phyloP scores from a whole-genome alignment of 208 protist genomes.

The Crithidia sp. region DNA sequence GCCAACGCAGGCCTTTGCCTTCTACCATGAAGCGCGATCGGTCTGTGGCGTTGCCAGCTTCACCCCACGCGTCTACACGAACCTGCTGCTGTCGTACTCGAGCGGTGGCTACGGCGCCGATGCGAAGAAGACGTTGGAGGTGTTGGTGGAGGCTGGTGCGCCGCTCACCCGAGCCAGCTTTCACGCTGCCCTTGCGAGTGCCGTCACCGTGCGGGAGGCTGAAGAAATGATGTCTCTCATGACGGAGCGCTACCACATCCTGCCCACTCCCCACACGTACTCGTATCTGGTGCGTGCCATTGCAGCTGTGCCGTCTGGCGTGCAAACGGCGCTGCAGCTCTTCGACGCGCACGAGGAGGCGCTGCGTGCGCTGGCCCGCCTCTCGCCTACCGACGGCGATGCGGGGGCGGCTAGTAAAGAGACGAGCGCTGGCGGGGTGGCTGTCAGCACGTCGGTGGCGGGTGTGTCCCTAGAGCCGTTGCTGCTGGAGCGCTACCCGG shows the following conservation, averaged over 20 bases:
- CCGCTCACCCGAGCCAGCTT: slow-evolving; percentile 73
- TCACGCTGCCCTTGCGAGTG: slow-evolving; percentile 71
- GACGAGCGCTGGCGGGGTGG: neutral
- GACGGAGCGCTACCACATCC: slow-evolving; percentile 62
- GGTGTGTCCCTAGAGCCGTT: slow-evolving; percentile 51
- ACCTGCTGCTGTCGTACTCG: slow-evolving; percentile 74
- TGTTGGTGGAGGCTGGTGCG: slow-evolving; percentile 82
- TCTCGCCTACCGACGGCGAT: neutral
- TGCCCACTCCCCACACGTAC: slow-evolving; percentile 78
- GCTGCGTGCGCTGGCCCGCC: slow-evolving; percentile 38
- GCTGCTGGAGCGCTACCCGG: slow-evolving; percentile 60
- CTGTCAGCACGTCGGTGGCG: slow-evolving; percentile 34
- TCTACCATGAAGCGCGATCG: slow-evolving; percentile 81
- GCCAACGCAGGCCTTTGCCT: slow-evolving; percentile 82
- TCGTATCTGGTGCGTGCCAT: slow-evolving; percentile 62
- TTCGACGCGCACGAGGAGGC: slow-evolving; percentile 80
- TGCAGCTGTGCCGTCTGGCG: slow-evolving; percentile 37
- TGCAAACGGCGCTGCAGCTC: slow-evolving; percentile 58
- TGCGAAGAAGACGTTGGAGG: slow-evolving; percentile 69
- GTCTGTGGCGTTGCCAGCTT: slow-evolving; percentile 53
- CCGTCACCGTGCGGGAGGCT: slow-evolving; percentile 68
- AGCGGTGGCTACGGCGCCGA: slow-evolving; percentile 71
- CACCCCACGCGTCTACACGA: slow-evolving; percentile 71
- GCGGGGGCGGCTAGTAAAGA: neutral
- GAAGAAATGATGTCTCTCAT: slow-evolving; percentile 77